phyloP scores from a whole-genome alignment of 495 filamentous ascomycete species.

The Stereocaulon alpinum region DNA sequence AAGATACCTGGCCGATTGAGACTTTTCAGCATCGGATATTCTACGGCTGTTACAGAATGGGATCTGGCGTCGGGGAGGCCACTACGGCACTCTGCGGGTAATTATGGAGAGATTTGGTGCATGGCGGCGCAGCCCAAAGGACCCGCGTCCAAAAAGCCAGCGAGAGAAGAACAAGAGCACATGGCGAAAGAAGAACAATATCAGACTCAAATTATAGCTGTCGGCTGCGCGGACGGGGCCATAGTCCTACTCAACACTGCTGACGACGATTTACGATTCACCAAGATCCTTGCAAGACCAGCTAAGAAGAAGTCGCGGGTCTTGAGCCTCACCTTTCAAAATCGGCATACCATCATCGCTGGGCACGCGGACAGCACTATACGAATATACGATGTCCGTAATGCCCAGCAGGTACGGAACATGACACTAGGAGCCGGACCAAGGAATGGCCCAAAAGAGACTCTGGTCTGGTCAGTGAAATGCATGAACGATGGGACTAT shows the following conservation, averaged over 20 bases:
- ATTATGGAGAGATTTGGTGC: slow-evolving; percentile 95
- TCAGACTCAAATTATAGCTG: slow-evolving; percentile 63
- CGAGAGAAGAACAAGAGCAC: slow-evolving; percentile 25
- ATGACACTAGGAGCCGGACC: slow-evolving; percentile 78
- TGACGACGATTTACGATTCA: slow-evolving; percentile 64
- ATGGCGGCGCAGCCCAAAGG: slow-evolving; percentile 73
- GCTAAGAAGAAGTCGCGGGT: slow-evolving; percentile 75
- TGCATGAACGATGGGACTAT: slow-evolving; percentile 78
- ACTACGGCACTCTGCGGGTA: slow-evolving; percentile 73
- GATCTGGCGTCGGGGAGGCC: slow-evolving; percentile 68
- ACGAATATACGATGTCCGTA: slow-evolving; percentile 77
- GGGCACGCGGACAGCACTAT: slow-evolving; percentile 91
- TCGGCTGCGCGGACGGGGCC: slow-evolving; percentile 86
- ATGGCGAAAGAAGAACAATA: slow-evolving; percentile 35
- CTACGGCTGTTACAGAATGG: slow-evolving; percentile 88
- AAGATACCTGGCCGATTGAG: slow-evolving; percentile 63
- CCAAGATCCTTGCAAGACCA: slow-evolving; percentile 56
- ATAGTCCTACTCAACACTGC: slow-evolving; percentile 77
- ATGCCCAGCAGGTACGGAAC: slow-evolving; percentile 57
- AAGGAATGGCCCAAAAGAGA: slow-evolving; percentile 64
- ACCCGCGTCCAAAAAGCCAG: slow-evolving; percentile 27
- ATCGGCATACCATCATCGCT: slow-evolving; percentile 68
- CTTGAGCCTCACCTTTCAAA: slow-evolving; percentile 81
- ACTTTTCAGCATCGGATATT: slow-evolving; percentile 95
- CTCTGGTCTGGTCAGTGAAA: slow-evolving; percentile 88